Evolutionary conservation across 176 grass and related monocot species (phyloP).

Genomic region (Oryza officinalis): DNA sequence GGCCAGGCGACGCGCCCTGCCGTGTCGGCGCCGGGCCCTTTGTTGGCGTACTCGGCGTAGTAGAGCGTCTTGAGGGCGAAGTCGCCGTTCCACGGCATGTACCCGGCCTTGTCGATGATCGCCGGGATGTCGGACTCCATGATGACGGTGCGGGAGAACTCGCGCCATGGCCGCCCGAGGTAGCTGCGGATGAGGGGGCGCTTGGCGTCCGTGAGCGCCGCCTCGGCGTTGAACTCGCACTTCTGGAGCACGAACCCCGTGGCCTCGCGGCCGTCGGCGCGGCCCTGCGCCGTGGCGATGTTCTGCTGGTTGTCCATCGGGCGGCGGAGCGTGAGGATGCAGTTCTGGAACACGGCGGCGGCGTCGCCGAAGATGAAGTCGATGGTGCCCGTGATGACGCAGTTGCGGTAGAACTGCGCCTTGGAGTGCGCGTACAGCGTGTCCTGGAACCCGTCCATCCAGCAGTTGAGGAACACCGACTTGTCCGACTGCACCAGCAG

Average conservation of each 20-base stretch:
- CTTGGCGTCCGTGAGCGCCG: constrained; percentile 28
- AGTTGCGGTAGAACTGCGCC: constrained; percentile 88
- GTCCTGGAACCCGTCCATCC: constrained; percentile 91
- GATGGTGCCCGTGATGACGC: constrained; percentile 73
- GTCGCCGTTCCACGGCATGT: constrained; percentile 79
- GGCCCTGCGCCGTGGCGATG: constrained; percentile 88
- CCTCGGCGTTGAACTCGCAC: constrained; percentile 62
- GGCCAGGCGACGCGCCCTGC: constrained; percentile 58
- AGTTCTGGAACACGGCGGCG: constrained; percentile 90
- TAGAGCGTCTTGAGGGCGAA: constrained; percentile 70
- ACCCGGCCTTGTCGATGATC: constrained; percentile 68
- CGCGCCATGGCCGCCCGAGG: constrained; percentile 76
- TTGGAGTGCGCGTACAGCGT: constrained; percentile 91
- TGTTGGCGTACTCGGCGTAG: constrained; percentile 80
- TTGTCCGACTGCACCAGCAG: constrained; percentile 72
- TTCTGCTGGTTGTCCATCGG: constrained; percentile 86
- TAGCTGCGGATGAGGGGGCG: constrained; percentile 48
- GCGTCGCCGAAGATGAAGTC: constrained; percentile 96
- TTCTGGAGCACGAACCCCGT: constrained; percentile 93
- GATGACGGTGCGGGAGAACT: constrained; percentile 66
- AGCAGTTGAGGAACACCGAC: constrained; percentile 86
- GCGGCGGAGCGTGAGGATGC: constrained; percentile 63
- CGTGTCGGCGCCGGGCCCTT: constrained; percentile 51
- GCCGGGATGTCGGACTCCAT: constrained; percentile 80
- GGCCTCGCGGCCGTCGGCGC: constrained; percentile 58